A percentile compares a stretch with the other conserved stretches of the same genome.
Evolutionary conservation across 345 rosid species (phyloP).

Genomic region (Melaleuca alternifolia): DNA sequence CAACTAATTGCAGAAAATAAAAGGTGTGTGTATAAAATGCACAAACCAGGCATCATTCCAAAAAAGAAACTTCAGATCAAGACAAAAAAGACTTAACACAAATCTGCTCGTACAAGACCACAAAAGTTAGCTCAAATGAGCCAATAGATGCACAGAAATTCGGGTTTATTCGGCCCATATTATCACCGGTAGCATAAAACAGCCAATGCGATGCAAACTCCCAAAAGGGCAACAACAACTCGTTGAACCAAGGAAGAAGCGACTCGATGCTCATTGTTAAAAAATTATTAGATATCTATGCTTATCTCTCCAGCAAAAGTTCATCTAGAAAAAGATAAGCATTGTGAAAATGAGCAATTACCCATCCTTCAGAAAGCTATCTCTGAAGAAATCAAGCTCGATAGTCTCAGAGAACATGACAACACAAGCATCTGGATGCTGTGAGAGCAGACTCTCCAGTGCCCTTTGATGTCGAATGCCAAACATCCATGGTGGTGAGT

Average conservation of each 20-base stretch:
- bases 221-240: background rate
- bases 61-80: background rate
- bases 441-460: slow-evolving; percentile 72
- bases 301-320: background rate
- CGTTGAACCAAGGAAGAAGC: background rate
- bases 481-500: slow-evolving; percentile 93
- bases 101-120: background rate
- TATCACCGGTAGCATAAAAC: background rate
- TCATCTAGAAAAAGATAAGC: background rate
- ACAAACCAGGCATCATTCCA: background rate
- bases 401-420: slow-evolving; percentile 75
- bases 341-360: slow-evolving; percentile 14
- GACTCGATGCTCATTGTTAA: background rate
- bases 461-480: slow-evolving; percentile 85
- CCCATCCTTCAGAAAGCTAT: slow-evolving; percentile 85
- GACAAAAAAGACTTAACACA: background rate
- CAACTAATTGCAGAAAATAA: background rate
- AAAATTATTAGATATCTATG: background rate
- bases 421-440: slow-evolving; percentile 77
- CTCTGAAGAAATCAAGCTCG: slow-evolving; percentile 80
- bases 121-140: background rate
- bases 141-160: background rate
- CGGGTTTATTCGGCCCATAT: background rate
- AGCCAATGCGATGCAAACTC: background rate
- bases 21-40: background rate